Base-by-base conservation (phyloP, 352 stramenopile species). In the Pythium chondricola region DNA sequence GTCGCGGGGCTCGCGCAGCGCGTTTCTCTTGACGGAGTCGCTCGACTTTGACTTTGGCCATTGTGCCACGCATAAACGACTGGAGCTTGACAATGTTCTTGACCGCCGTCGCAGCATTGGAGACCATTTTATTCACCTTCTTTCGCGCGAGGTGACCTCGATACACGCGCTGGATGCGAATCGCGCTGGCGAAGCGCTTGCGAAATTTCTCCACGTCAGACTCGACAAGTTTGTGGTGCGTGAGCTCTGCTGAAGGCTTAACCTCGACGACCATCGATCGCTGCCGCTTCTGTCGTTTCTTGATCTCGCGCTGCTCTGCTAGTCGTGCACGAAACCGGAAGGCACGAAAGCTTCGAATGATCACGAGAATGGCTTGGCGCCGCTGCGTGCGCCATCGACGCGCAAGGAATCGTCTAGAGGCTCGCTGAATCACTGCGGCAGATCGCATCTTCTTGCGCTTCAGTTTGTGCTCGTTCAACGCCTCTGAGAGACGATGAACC, bases 31-130 rank as follows among this genome's bases (percentile, higher is more conserved):
- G 26, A 11, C 61, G 29, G n/a, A 64, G 43, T 38, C 53, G 59
- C 10, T 50, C 54, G 6, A 75, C 47, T 21, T 45, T 52, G 31
- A 69, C 78, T 4, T 69, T 46, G 1, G 55, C 63, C 22, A 81
- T 59, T 25, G 50, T 60, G 1, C 65, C 73, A 8, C 73, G 52
- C 14, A 84, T 20, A n/a, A 84, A 71, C 6, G 73, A 72, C 43
- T 84, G 73, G 8, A 84, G 27, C 38, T 75, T 73, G 26, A 82
- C 53, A 14, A 67, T 63, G 35, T 73, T 74, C 11, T 52, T 47
- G 5, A 63, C 29, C 10, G 58, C 55, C 25, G 72, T 61, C 33
- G 39, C 33, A 10, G 65, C 20, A 22, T 67, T 59, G 18, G 40
- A 42, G 9, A 42, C 25, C 17, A 51, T 39, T 21, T 48, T 30